Conservation (phyloP, 179 eudicot species). For the Silene vulgaris region DNA sequence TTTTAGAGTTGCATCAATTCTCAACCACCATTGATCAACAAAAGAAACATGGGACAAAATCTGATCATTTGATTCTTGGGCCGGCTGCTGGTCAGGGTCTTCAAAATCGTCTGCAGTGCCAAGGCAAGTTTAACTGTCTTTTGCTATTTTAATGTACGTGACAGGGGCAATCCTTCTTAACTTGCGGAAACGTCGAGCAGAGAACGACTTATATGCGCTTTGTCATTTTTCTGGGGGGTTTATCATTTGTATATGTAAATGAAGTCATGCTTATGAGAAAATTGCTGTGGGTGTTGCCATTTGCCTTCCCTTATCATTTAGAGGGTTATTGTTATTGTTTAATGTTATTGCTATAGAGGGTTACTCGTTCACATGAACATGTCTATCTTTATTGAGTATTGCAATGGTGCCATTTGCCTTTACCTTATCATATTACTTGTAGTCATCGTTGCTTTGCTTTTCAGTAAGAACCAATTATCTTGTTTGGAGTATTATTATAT, state of each 20-base stretch:
- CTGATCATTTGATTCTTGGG: constrained; percentile 72
- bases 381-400: not conserved
- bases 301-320: too few relatives aligned
- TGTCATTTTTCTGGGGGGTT: not conserved
- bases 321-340: too few relatives aligned
- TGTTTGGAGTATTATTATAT: not conserved
- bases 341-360: too few relatives aligned
- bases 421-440: not conserved
- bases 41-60: constrained; percentile 39
- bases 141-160: not conserved
- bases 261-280: not conserved
- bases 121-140: constrained; percentile 39
- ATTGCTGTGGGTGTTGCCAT: not conserved
- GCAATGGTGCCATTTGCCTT: not conserved
- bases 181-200: too few relatives aligned
- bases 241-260: not conserved
- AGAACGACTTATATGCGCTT: too few relatives aligned
- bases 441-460: not conserved
- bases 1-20: constrained; percentile 53
- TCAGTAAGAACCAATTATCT: not conserved
- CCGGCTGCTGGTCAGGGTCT: constrained; percentile 87
- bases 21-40: constrained; percentile 30
- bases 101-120: constrained; percentile 78
- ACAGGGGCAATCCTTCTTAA: too few relatives aligned
- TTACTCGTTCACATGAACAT: not conserved